Evolutionary conservation across 73 alveolate species (phyloP), one percentile per base, ranked within the genome.

Genomic region (Uronychia binucleata): DNA sequence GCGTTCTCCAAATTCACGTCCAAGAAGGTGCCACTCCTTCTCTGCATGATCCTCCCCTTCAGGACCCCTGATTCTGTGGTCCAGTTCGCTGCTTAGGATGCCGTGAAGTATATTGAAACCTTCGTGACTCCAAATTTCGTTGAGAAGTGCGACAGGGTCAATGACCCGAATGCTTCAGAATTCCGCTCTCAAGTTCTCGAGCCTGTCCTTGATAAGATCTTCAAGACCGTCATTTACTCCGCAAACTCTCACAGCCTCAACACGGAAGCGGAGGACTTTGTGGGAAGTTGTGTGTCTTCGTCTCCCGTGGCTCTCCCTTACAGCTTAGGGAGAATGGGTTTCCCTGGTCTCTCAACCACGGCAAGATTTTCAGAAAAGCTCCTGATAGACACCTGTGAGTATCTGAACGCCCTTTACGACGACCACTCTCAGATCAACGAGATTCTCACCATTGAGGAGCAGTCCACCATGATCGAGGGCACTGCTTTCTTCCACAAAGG

Each of bases 361-460:
- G 29, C 76, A 25, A 83, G 76, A 26, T 74, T 77, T 26, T 86
- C 92, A 34, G 93, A 87, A 34, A 87, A 87, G 34, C 31, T 80
- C 30, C 77, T 78, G 29, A 59, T 87, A 27, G 93, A 87, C 77
- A 80, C 87, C 1, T n/a, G 83, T 59, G 93, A 87, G 59, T 87
- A 79, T 57, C 26, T 87, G 31, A 87, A 87, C 77, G 85, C 93
- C 19, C 67, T 87, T 29, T 87, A 81, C 33, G 93, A 87, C 34
- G 93, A 87, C 58, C 83, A 79, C 79, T 34, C 89, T 34, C 58
- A 80, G 34, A 80, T 87, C 30, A 87, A 87, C 34, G 93, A 87
- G 30, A 77, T 87, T 0, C 30, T 87, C 59, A 87, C 93, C 1
- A 58, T 87, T 57, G 60, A 75, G 33, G 89, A 87, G 59, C 59